Evolutionary conservation across 2,329 filamentous ascomycete species (phyloP), one percentile per base, ranked within the genome.

Genomic region (Ilyonectria sp.): DNA sequence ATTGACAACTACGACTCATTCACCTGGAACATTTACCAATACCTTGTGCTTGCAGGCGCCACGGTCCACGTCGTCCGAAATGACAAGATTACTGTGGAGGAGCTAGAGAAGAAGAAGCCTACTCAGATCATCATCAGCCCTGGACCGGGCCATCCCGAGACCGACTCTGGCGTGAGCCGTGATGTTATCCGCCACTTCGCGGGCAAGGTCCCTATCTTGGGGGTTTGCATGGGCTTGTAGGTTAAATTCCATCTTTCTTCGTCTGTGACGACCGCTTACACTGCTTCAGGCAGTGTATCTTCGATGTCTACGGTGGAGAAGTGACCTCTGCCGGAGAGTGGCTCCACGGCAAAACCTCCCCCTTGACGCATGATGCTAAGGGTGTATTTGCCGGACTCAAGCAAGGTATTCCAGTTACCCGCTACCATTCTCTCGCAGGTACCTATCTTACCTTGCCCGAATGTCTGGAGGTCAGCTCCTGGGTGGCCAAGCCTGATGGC

Each of bases 1-100:
- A 98, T 99, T 77, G 96, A 99, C 86, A 99, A 99, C 83, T 99
- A 98, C 82, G 96, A 99, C 82, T 98, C 96, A 4, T 99, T 99
- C 81, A 98, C 95, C 66, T 99, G 95, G 94, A 99, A 99, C 79
- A 94, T 99, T 66, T 99, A 98, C 81, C 97, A 99, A 82, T 99
- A 99, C 78, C 90, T 99, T 1, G 92, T 95, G 7, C 90, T 99
- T n/a, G 96, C 98, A 80, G 96, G 96, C 35, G 96, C 97, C 31
- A 93, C 86, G 1, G 96, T 98, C 57, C 93, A 92, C 4, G 96
- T 99, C 21, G 93, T 91, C 82, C 90, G 96, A 75, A 99, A 99
- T 79, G 95, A 99, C 82, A 91, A 97, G 80, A 91, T 98, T 74
- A 92, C 92, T 0, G 82, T 99, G 6, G 91, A 97, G 11, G 92